Evolutionary conservation across 306 rosid species (phyloP), one percentile per base, ranked within the genome.

Genomic region (Sesbania bispinosa): DNA sequence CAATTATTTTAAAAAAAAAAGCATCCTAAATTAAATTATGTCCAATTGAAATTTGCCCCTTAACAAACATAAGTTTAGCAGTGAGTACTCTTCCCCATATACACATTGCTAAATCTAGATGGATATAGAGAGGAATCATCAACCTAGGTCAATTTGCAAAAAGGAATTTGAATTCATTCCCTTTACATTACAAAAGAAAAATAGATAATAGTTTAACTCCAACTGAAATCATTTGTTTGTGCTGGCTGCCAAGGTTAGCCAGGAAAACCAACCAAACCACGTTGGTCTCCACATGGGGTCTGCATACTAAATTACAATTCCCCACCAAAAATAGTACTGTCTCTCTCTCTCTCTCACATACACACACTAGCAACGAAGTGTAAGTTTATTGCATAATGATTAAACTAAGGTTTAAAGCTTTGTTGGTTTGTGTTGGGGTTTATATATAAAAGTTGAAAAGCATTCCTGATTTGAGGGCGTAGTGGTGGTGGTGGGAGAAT

Each of bases 251-350:
- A 70, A 16, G 62, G 68, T 45, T 53, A 65, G 62, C 71, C 63
- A 83, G 78, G 69, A 83, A 80, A 68, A 82, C 36, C 73, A 69
- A 70, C 76, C 21, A 66, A 75, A 45, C 23, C 76, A 80, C 70
- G 82, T 77, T 78, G 90, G 86, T 77, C 52, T 73, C 80, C 89
- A 84, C 83, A 69, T 81, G 84, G 85, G 75, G 71, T 59, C 68
- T 46, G 72, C 75, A 32, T 41, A 20, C 38, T 65, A 62, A 55
- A 62, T 45, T 71, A 82, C 33, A 43, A 33, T n/a, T 45, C 42
- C 66, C 58, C 64, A 73, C 65, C 24, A 55, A 51, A 66, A 38
- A 26, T 21, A 47, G 71, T 24, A 26, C 11, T 26, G 35, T n/a
- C n/a, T 55, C 33, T 54, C 21, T 69, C 2, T 20, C 14, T 68